Conservation (phyloP, 768 basidiomycete species). For the Pisolithus tinctorius region DNA sequence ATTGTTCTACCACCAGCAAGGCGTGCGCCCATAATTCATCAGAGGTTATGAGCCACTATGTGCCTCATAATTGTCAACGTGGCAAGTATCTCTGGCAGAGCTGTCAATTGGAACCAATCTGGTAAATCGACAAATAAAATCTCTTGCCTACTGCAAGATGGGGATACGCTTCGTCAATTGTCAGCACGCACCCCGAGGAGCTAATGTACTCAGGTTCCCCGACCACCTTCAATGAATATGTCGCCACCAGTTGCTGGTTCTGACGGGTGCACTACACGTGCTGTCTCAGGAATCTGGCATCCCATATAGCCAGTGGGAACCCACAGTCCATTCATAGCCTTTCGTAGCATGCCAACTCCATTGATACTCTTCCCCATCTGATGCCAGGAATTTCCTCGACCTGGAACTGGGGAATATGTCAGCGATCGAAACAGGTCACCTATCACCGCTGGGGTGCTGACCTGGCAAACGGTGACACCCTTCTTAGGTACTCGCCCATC, state of each 20-base stretch:
- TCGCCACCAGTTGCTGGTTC: conserved; percentile 47
- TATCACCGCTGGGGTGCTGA: conserved; percentile 18
- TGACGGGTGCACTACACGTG: conserved; percentile 46
- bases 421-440: neutral
- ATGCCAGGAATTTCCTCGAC: conserved; percentile 47
- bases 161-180: conserved; percentile 53
- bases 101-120: conserved; percentile 3
- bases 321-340: conserved; percentile 61
- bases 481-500: conserved; percentile 50
- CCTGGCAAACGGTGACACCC: conserved; percentile 35
- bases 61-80: conserved; percentile 61
- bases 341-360: conserved; percentile 46
- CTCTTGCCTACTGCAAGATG: conserved; percentile 50
- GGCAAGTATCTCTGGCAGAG: conserved; percentile 43
- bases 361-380: conserved; percentile 54
- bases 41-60: conserved; percentile 42
- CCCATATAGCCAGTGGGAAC: conserved; percentile 14
- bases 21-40: conserved; percentile 4
- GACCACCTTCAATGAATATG: conserved; percentile 49
- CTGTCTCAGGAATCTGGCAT: neutral
- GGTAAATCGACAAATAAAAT: neutral
- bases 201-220: conserved; percentile 47
- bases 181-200: conserved; percentile 58
- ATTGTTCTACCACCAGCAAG: neutral
- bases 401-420: conserved; percentile 28